Evolutionary conservation across 2,329 filamentous ascomycete species (phyloP).

Genomic region (Pseudodiploospora longispora): DNA sequence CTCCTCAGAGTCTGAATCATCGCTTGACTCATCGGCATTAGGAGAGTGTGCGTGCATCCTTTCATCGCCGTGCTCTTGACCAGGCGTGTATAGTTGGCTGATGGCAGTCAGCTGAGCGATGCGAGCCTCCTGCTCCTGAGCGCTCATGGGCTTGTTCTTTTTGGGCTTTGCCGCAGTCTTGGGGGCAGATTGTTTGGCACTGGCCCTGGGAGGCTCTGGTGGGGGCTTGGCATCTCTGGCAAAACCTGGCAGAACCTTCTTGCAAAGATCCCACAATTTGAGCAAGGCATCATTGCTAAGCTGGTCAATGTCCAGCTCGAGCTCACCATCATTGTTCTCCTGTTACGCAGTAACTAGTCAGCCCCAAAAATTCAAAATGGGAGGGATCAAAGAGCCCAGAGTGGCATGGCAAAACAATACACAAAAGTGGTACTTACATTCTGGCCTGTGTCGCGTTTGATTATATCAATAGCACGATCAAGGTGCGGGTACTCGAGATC

Average conservation of each 20-base stretch:
- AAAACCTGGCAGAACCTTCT: constrained; percentile 34
- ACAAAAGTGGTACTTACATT: constrained; percentile 47
- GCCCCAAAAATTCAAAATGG: neutral
- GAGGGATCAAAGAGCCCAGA: neutral
- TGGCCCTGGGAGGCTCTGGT: constrained; percentile 20
- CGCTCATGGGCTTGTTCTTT: constrained; percentile 72
- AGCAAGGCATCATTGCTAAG: constrained; percentile 47
- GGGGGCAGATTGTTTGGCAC: constrained; percentile 20
- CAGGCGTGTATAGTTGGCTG: constrained; percentile 33
- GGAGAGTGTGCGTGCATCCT: constrained; percentile 19
- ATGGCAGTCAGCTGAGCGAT: constrained; percentile 53
- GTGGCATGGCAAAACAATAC: neutral
- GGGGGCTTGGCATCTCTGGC: constrained; percentile 25
- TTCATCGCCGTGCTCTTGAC: constrained; percentile 23
- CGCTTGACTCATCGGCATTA: constrained; percentile 26
- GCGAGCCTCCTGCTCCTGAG: constrained; percentile 57
- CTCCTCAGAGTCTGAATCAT: constrained; percentile 41
- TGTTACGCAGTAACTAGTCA: constrained; percentile 16
- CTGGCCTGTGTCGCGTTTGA: constrained; percentile 75
- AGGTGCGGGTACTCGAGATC: constrained; percentile 73
- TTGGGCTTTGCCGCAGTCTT: constrained; percentile 44
- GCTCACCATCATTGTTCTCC: constrained; percentile 52
- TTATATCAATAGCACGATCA: constrained; percentile 75
- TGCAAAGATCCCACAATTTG: constrained; percentile 41
- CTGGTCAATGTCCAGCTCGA: constrained; percentile 52